Evolutionary conservation across 2,329 filamentous ascomycete species (phyloP).

Genomic region (Fusarium duplospermum): DNA sequence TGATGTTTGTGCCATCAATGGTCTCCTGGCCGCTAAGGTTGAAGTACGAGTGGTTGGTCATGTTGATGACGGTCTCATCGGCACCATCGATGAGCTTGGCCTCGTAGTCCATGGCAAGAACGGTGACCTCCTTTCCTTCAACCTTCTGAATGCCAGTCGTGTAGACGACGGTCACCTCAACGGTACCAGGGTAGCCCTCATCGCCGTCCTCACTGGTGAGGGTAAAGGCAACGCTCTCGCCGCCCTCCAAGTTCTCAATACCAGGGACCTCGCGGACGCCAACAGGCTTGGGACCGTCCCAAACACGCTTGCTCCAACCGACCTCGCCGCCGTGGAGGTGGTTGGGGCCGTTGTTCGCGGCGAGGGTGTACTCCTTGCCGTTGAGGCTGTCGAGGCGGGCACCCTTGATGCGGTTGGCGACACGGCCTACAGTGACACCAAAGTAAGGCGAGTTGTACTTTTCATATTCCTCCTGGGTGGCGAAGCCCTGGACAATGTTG

Average conservation of each 20-base stretch:
- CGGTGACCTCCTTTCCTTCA: conserved; percentile 71
- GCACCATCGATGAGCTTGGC: conserved; percentile 81
- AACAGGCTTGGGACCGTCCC: conserved; percentile 76
- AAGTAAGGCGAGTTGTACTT: conserved; percentile 84
- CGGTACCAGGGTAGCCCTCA: conserved; percentile 88
- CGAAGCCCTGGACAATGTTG: conserved; percentile 92
- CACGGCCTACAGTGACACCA: conserved; percentile 90
- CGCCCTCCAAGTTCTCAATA: conserved; percentile 65
- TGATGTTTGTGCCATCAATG: conserved; percentile 71
- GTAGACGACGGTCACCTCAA: conserved; percentile 83
- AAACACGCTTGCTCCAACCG: conserved; percentile 86
- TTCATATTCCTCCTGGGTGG: conserved; percentile 78
- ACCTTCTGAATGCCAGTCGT: conserved; percentile 75
- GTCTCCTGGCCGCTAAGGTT: conserved; percentile 67
- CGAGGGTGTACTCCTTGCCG: conserved; percentile 74
- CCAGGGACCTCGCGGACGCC: conserved; percentile 63
- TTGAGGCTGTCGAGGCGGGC: conserved; percentile 81
- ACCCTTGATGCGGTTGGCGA: conserved; percentile 82
- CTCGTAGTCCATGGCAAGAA: conserved; percentile 90
- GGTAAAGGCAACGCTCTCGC: conserved; percentile 74
- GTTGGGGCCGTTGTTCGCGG: conserved; percentile 82
- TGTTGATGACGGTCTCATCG: conserved; percentile 90
- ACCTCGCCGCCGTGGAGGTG: conserved; percentile 76
- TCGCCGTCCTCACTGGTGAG: conserved; percentile 82
- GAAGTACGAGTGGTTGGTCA: conserved; percentile 95